Conservation (phyloP, 192 early-diverging fungal genomes). For the Coemansia sp. region DNA sequence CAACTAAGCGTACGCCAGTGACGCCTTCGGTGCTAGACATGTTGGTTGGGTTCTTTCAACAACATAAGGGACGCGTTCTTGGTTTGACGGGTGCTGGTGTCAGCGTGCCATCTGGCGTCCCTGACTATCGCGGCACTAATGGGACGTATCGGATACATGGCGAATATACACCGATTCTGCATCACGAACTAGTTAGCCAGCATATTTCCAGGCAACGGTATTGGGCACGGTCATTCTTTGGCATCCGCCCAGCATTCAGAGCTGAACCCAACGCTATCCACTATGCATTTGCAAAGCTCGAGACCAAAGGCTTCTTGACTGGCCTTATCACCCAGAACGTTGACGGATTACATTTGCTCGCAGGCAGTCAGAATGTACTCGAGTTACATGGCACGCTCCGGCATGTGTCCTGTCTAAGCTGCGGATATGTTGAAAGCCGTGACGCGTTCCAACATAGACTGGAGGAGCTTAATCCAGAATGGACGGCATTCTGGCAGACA, state of each 20-base stretch:
- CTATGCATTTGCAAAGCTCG: constrained; percentile 56
- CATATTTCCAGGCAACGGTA: constrained; percentile 76
- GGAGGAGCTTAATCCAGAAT: constrained; percentile 67
- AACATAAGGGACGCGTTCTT: constrained; percentile 34
- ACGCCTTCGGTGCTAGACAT: constrained; percentile 20
- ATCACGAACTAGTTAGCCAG: constrained; percentile 63
- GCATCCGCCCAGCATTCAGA: constrained; percentile 66
- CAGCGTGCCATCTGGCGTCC: constrained; percentile 70
- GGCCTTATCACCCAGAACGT: constrained; percentile 92
- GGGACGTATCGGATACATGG: constrained; percentile 70
- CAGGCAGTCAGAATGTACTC: constrained; percentile 60
- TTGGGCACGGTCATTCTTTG: constrained; percentile 88
- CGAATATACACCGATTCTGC: constrained; percentile 82
- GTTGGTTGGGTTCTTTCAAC: constrained; percentile 25
- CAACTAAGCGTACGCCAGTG: constrained; percentile 24
- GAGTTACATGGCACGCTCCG: constrained; percentile 86
- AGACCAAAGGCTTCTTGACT: constrained; percentile 45
- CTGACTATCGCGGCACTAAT: constrained; percentile 80
- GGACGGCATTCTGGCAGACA: constrained; percentile 50
- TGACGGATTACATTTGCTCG: constrained; percentile 72
- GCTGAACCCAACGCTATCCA: constrained; percentile 79
- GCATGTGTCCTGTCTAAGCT: constrained; percentile 71
- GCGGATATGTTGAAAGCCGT: constrained; percentile 58
- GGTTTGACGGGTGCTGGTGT: constrained; percentile 54
- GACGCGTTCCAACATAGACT: constrained; percentile 65